Base-by-base conservation (phyloP, 2,329 filamentous ascomycete species). In the Metarhizium humberi region DNA sequence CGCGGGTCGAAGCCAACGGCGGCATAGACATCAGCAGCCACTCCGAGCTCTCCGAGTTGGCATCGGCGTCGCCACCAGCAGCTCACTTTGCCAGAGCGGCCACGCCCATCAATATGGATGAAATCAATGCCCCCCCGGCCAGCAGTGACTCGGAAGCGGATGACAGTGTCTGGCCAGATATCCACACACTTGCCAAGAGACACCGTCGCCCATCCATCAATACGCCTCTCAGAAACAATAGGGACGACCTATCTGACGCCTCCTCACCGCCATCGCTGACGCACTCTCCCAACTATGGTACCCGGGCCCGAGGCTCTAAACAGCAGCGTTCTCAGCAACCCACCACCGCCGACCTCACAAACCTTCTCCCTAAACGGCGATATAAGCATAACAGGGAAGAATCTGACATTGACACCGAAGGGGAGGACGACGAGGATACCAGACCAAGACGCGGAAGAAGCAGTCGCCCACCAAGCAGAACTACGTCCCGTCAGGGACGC, bases 191-290 rank as follows among this genome's bases (percentile, higher is more conserved):
- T 11, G 75, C 77, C 2, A 77, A 77, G 60, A 73, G 74, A 52
- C 75, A 74, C 29, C 70, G 73, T 11, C 67, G 69, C 4, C 67
- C 63, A 5, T 72, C 72, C 2, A 58, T 67, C 14, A 67, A 66
- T 14, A 74, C 73, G 1, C 72, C 74, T 6, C 56, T 67, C 18
- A 66, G 66, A 7, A 65, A 72, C 29, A 73, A 73, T 32, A 20
- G 11, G 49, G 57, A 56, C 48, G 68, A 74, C 58, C 60, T 72
- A n/a, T 82, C 79, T 0, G 76, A 82, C 49, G 70, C 81, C 11
- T 86, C 84, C 2, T 86, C 82, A 2, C 84, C 82, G 0, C 84
- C 84, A 0, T 86, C 84, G 0, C 72, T 87, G 4, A 87, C 83
- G 4, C 82, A 86, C 63, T 87, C 84, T 0, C 84, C 84, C 36